Percentiles rank a stretch among this genome's conserved stretches.
These are phyloP conservation scores for Taphrina populina DNA, from an alignment of 1,139 yeast genomes.

Conservation along the genomic window DNA sequence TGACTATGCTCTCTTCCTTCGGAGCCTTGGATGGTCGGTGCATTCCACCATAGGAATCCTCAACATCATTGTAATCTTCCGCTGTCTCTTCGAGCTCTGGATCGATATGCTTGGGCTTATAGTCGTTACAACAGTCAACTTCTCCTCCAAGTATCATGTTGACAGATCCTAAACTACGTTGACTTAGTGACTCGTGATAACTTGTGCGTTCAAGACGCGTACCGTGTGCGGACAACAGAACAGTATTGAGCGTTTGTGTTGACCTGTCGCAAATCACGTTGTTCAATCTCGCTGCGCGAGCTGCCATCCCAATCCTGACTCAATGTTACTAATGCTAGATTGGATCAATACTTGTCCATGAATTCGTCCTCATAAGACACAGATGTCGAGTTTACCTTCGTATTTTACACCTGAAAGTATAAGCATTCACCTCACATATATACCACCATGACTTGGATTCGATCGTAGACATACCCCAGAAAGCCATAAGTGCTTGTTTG, in stretches of 20 bases:
- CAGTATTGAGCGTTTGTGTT: constrained; percentile 74
- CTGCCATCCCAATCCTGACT: constrained; percentile 73
- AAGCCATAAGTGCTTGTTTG: constrained; percentile 39
- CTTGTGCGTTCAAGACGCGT: constrained; percentile 52
- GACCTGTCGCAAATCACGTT: constrained; percentile 55
- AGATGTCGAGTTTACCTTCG: constrained; percentile 41
- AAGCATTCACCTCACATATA: constrained; percentile 45
- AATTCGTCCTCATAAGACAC: constrained; percentile 63
- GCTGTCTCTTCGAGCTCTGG: too few relatives aligned
- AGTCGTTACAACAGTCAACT: constrained; percentile 86
- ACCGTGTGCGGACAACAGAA: constrained; percentile 64
- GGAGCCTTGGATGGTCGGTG: background rate
- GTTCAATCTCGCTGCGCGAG: constrained; percentile 64
- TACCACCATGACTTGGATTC: constrained; percentile 41
- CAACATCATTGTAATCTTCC: constrained; percentile 38
- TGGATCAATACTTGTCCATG: too few relatives aligned
- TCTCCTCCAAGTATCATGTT: constrained; percentile 80
- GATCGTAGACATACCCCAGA: constrained; percentile 38
- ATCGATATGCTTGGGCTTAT: constrained; percentile 51
- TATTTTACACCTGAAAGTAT: constrained; percentile 25
- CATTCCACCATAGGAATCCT: constrained; percentile 18
- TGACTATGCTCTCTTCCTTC: constrained; percentile 48
- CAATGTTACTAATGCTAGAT: constrained; percentile 63
- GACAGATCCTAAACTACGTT: constrained; percentile 53
- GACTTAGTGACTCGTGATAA: background rate